These are phyloP conservation scores for Penicillium cataractarum DNA, from an alignment of 495 filamentous ascomycete species.

Conservation along the genomic window DNA sequence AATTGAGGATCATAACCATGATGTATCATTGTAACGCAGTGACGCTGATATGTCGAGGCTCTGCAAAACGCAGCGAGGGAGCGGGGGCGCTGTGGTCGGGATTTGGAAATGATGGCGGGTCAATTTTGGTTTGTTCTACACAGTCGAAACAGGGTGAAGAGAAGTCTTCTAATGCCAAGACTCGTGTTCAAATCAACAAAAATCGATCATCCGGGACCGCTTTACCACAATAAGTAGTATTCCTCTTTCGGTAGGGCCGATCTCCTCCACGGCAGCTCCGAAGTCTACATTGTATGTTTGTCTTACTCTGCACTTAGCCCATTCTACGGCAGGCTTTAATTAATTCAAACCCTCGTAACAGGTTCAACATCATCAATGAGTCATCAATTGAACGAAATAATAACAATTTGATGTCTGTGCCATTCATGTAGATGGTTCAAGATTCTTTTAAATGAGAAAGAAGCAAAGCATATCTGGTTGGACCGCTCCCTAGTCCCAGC, in stretches of 20 bases:
- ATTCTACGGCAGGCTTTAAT: no score
- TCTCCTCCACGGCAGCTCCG: not conserved
- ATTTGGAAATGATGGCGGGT: constrained; percentile 2
- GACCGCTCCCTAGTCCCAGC: no score
- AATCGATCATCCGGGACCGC: not conserved
- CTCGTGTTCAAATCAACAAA: not conserved
- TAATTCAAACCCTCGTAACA: no score
- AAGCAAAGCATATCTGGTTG: no score
- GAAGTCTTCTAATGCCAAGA: not conserved
- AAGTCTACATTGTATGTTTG: no score
- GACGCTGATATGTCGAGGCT: not conserved
- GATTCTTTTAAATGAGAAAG: no score
- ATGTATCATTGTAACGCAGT: not conserved
- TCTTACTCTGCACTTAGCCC: no score
- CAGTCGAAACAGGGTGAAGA: not conserved
- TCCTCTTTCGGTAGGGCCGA: not conserved
- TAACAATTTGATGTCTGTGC: no score
- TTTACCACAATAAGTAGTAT: not conserved
- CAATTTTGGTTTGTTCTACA: no score
- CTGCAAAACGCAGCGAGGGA: not conserved
- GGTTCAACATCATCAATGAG: no score
- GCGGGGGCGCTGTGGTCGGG: constrained; percentile 1
- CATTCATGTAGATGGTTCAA: no score
- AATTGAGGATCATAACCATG: not conserved
- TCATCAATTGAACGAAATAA: no score